Evolutionary conservation across 768 basidiomycete genomes (phyloP), one percentile per base, ranked within the genome.

Genomic region (Mycena kentingensis): DNA sequence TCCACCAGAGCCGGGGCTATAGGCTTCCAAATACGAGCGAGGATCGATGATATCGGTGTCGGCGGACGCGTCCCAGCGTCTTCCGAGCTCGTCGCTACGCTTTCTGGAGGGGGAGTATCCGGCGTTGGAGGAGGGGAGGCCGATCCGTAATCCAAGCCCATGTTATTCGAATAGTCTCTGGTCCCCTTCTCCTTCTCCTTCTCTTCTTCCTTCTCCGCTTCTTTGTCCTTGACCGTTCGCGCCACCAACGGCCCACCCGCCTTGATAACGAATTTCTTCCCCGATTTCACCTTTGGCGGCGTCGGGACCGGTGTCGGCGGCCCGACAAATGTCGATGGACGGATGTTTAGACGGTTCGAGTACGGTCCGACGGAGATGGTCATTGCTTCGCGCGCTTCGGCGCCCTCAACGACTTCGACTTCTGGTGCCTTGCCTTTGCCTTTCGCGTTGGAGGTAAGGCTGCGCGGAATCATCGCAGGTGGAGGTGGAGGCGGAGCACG

Each of bases 291-390:
- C 5, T 27, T 32, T 19, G 29, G 18, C 10, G 25, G 22, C 6
- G 36, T 15, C 22, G 49, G 16, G 35, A 35, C 2, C 21, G 48
- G 7, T n/a, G 37, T 7, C n/a, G 13, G 12, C 37, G 43, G 47
- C 29, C n/a, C 36, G 44, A 27, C 41, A 25, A 26, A 38, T 3
- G 52, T 44, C 1, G 58, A 52, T 2, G 50, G 26, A 24, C 75
- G 71, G 47, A 85, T 84, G 41, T 71, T 73, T 34, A 85, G 64
- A 21, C 83, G 82, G 61, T 85, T 85, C 0, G 71, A 74, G 22
- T 73, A 62, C 8, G 79, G 72, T 11, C 75, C 76, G 6, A 68
- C 59, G n/a, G 73, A 60, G 28, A 77, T 73, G 53, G 70, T 73
- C 2, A 70, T 73, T 21, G 77, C 49, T 3, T 70, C 57, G 55